Base-by-base conservation (phyloP, 345 rosid genomes). In the Citrus glauca region DNA sequence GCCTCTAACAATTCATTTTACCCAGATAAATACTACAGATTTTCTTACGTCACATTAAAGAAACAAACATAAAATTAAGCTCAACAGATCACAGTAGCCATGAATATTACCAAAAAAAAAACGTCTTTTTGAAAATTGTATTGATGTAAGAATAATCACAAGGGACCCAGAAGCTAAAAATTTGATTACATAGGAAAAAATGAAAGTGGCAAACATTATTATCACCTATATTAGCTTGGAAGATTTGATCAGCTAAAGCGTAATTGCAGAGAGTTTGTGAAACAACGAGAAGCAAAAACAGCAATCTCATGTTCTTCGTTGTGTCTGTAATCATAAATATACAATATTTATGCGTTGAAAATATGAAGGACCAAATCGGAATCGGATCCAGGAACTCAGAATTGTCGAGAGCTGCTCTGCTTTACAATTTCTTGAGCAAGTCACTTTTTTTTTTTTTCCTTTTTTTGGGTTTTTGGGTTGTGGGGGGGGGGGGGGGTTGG, bases 221-320 rank as follows among this genome's bases (percentile, higher is more conserved):
- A 28, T 82, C 81, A 90, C 98, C 98, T 64, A 84, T 73, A 61
- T 88, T 93, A 89, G 91, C 82, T 35, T 89, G 84, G 69, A 89
- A 88, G 90, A 94, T 84, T 86, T 86, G 94, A 77, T 91, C 91
- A 35, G 93, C 84, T 42, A 70, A 80, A 27, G 84, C 95, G 65
- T 59, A 35, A 72, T 59, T 77, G 79, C 77, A 72, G 7, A 89
- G 66, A 71, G 74, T 57, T 24, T 64, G 69, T 10, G 79, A n/a
- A 56, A 19, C 10, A 53, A 85, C 25, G 7, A 89, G 65, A 20
- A 85, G 37, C 4, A 83, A 77, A 25, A 25, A n/a, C 77, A 79
- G 65, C 62, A 77, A 53, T 72, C 28, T 20, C 87, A 82, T 75
- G 48, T 55, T 77, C 61, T 0, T 22, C 2, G 35, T 9, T 16